Percentiles rank a stretch among this genome's conserved stretches.
Conservation (phyloP, 2,329 filamentous ascomycete species). For the Cladophialophora bantiana region DNA sequence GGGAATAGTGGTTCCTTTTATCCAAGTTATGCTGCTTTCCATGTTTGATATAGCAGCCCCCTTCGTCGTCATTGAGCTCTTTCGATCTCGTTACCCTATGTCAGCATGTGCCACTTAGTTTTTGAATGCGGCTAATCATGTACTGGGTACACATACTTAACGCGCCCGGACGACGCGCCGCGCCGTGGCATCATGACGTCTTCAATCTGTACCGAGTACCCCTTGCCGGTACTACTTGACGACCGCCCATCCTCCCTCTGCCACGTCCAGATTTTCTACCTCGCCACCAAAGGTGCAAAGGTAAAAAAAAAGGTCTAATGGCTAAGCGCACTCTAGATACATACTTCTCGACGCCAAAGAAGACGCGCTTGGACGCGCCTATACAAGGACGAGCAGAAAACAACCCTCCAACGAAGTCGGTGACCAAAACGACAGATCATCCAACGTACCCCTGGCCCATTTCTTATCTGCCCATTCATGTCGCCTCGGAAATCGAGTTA, state of each 20-base stretch:
- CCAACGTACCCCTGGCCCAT: constrained; percentile 62
- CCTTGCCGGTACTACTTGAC: not conserved
- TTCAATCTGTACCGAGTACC: not conserved
- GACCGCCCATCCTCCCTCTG: not conserved
- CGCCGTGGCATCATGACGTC: not conserved
- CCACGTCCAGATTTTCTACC: not conserved
- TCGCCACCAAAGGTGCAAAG: not conserved
- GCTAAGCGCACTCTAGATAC: constrained; percentile 70
- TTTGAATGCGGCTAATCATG: too few relatives aligned
- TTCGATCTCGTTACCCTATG: too few relatives aligned
- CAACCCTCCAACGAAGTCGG: not conserved
- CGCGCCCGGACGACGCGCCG: not conserved
- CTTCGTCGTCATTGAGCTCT: too few relatives aligned
- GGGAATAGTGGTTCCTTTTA: too few relatives aligned
- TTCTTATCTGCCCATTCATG: constrained; percentile 54
- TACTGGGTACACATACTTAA: not conserved
- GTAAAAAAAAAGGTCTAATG: constrained; percentile 38
- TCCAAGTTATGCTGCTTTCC: too few relatives aligned
- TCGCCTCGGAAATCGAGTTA: constrained; percentile 50
- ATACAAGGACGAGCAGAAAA: constrained; percentile 5
- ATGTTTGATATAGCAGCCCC: too few relatives aligned
- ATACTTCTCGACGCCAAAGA: constrained; percentile 66
- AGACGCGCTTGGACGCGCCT: constrained; percentile 41
- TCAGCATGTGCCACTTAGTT: too few relatives aligned
- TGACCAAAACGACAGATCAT: constrained; percentile 49